Percentiles rank a stretch among this genome's conserved stretches.
Conservation (phyloP, 225 moss, liverwort and hornwort genomes). For the Pseudoscleropodium purum region DNA sequence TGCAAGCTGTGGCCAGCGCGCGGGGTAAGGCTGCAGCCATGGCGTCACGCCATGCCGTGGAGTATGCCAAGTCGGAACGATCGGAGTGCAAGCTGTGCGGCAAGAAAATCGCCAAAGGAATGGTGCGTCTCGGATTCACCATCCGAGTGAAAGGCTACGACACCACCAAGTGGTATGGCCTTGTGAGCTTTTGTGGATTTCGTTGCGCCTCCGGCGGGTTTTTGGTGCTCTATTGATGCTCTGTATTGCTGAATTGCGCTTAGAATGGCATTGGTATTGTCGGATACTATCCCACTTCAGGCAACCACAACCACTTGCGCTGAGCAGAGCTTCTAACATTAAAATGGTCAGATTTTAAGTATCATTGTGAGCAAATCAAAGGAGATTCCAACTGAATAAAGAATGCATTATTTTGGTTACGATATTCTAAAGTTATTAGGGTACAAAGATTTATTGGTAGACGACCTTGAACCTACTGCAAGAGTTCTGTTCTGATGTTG, state of each 20-base stretch:
- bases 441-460: background rate
- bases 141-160: conserved; percentile 23
- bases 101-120: conserved; percentile 27
- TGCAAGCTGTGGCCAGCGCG: background rate
- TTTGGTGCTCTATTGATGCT: background rate
- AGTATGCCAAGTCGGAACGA: conserved; percentile 53
- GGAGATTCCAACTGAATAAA: background rate
- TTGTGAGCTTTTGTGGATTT: background rate
- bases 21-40: background rate
- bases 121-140: conserved; percentile 33
- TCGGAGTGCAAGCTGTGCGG: conserved; percentile 48
- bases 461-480: background rate
- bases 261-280: background rate
- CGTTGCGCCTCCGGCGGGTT: background rate
- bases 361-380: background rate
- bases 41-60: conserved; percentile 35
- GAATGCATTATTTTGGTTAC: background rate
- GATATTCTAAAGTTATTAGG: background rate
- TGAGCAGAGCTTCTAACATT: background rate
- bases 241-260: background rate
- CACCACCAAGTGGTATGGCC: conserved; percentile 17
- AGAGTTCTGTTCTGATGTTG: background rate
- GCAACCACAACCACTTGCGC: background rate
- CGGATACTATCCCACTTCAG: background rate
- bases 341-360: background rate